These are phyloP conservation scores for Fusarium tuaranense DNA, from an alignment of 2,329 filamentous ascomycete genomes.

Conservation along the genomic window DNA sequence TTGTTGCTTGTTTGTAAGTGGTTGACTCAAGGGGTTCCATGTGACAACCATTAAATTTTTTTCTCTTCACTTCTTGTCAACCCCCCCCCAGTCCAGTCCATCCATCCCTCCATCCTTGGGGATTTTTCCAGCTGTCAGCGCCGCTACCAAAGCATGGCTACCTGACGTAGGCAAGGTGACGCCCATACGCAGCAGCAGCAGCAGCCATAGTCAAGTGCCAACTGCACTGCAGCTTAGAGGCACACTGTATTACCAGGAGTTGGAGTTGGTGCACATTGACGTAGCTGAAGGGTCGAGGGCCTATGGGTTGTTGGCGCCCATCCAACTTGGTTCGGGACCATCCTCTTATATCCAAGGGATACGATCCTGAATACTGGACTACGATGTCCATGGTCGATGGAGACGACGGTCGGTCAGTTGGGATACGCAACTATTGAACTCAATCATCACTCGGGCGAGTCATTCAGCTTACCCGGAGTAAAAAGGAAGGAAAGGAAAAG, in stretches of 20 bases:
- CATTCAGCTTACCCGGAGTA: constrained; percentile 12
- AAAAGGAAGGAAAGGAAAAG: neutral
- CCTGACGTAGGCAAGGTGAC: constrained; percentile 10
- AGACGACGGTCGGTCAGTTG: neutral
- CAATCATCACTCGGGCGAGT: constrained; percentile 17
- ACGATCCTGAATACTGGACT: constrained; percentile 8
- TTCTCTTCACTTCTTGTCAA: neutral
- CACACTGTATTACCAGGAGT: constrained; percentile 6
- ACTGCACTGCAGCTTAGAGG: constrained; percentile 37
- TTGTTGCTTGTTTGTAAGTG: constrained; percentile 10
- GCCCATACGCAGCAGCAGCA: neutral
- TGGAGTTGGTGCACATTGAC: constrained; percentile 31
- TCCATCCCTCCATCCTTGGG: neutral
- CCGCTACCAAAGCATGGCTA: constrained; percentile 5
- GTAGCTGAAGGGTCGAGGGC: constrained; percentile 37
- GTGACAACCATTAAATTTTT: constrained; percentile 20
- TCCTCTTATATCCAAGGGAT: constrained; percentile 14
- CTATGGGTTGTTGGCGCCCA: constrained; percentile 6
- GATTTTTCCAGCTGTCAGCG: constrained; percentile 9
- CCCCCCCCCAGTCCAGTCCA: neutral
- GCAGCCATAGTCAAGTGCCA: constrained; percentile 18
- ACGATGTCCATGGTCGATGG: neutral
- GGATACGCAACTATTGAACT: constrained; percentile 1
- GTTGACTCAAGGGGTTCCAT: constrained; percentile 20
- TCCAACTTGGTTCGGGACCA: constrained; percentile 9